phyloP scores from a whole-genome alignment of 176 grass and related monocot genomes.

The Panicum miliaceum region DNA sequence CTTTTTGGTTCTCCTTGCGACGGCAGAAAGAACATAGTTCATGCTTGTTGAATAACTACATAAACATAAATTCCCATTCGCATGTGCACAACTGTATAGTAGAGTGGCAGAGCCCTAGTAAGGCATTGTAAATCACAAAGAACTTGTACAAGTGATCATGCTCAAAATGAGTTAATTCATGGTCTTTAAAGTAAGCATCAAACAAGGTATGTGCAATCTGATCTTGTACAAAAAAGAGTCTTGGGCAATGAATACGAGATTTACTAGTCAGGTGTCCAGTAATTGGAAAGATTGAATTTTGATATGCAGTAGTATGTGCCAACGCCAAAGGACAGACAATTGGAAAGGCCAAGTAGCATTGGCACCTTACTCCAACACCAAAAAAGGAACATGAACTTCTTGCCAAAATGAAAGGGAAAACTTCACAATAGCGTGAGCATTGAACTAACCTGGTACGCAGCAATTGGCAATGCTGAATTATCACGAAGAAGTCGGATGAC shows the following conservation, averaged over 20 bases:
- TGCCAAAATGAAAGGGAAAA: background rate
- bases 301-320: slow-evolving; percentile 5
- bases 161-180: background rate
- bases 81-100: background rate
- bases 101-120: background rate
- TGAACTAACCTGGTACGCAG: slow-evolving; percentile 86
- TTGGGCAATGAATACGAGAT: background rate
- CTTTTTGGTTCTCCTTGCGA: background rate
- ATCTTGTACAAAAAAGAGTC: background rate
- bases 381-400: background rate
- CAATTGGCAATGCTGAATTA: slow-evolving; percentile 94
- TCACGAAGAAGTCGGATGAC: slow-evolving; percentile 89
- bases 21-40: background rate
- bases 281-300: slow-evolving; percentile 7
- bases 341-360: background rate
- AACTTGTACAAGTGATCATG: background rate
- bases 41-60: background rate
- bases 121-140: background rate
- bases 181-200: background rate
- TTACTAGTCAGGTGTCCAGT: background rate
- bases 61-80: background rate
- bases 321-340: background rate
- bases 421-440: background rate
- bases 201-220: background rate
- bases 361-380: background rate